A percentile compares a stretch with the other conserved stretches of the same genome.
Conservation (phyloP, 2,329 filamentous ascomycete genomes). For the Neofusicoccum ribis region DNA sequence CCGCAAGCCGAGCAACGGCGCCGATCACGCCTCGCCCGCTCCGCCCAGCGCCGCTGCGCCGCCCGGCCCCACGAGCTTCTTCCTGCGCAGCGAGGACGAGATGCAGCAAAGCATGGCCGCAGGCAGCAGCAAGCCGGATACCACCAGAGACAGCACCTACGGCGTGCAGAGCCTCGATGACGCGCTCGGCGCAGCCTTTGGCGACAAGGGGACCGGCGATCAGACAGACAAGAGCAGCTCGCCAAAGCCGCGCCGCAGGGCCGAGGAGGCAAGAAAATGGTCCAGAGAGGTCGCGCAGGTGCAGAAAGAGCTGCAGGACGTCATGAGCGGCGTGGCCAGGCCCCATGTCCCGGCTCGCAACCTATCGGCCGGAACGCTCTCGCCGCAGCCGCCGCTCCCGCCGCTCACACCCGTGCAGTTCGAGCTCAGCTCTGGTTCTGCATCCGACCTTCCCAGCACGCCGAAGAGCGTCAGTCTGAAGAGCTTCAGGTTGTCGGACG, state of each 20-base stretch:
- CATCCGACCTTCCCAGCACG: conserved; percentile 56
- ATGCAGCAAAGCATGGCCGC: conserved; percentile 39
- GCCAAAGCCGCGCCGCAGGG: neutral
- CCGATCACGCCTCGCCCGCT: conserved; percentile 7
- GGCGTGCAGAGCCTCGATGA: conserved; percentile 61
- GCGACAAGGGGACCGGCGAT: conserved; percentile 26
- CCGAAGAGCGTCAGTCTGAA: conserved; percentile 61
- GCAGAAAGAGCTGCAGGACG: conserved; percentile 17
- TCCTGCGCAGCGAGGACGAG: conserved; percentile 57
- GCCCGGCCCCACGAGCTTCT: conserved; percentile 58
- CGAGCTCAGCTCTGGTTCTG: conserved; percentile 46
- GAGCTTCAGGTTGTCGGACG: conserved; percentile 60
- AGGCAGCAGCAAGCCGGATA: conserved; percentile 8
- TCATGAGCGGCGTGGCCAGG: neutral
- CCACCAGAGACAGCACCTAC: conserved; percentile 48
- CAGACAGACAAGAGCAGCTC: conserved; percentile 20
- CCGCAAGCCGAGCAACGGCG: conserved; percentile 40
- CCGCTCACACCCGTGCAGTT: conserved; percentile 30
- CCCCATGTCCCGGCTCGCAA: conserved; percentile 8
- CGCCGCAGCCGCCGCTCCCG: conserved; percentile 22
- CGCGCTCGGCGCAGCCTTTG: conserved; percentile 45
- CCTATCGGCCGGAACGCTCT: neutral
- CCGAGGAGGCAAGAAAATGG: conserved; percentile 8
- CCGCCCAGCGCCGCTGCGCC: conserved; percentile 26
- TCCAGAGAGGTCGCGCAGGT: conserved; percentile 20